Evolutionary conservation across 768 basidiomycete species (phyloP), one percentile per base, ranked within the genome.

Genomic region (Mycena vulgaris): DNA sequence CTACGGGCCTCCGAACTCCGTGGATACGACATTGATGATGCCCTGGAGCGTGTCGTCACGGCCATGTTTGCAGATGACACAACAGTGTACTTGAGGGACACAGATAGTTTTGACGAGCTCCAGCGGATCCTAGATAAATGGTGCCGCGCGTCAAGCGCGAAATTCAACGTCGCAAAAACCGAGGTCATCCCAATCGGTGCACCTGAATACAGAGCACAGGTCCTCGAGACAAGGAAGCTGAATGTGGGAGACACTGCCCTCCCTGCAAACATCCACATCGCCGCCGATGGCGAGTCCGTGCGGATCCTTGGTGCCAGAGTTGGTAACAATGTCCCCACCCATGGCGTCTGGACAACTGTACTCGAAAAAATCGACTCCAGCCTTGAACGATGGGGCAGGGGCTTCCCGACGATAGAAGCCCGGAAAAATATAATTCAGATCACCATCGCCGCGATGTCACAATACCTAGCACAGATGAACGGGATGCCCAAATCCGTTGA

Each of bases 381-480:
- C 19, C 21, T 59, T 13, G 58, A 59, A 9, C 17, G 58, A 1
- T 59, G 42, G 42, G 58, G 40, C 5, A 30, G 59, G 3, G 25
- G 7, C 23, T 28, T 47, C 31, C 59, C 59, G 3, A 25, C 59
- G 31, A 45, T 61, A 2, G 59, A 61, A 17, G 45, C 31, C 14
- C 19, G 45, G 17, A 27, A 28, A 0, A 19, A 76, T 0, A 74
- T 81, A 16, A 51, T 76, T 1, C 74, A 78, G 25, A 78, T 81
- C 72, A 72, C 70, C 7, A 63, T 81, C 0, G 82, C 79, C 0
- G 79, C 81, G 0, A 75, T 74, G 40, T 82, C 83, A 0, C 83
- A 85, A 57, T 85, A 82, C 74, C 69, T 79, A 0, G 77, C 81
- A 0, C 51, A 73, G n/a, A n/a, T n/a, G 33, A 35, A 35, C 13